A percentile compares a stretch with the other conserved stretches of the same genome.
phyloP scores from a whole-genome alignment of 352 stramenopile genomes.

The Globisporangium carolinianum region DNA sequence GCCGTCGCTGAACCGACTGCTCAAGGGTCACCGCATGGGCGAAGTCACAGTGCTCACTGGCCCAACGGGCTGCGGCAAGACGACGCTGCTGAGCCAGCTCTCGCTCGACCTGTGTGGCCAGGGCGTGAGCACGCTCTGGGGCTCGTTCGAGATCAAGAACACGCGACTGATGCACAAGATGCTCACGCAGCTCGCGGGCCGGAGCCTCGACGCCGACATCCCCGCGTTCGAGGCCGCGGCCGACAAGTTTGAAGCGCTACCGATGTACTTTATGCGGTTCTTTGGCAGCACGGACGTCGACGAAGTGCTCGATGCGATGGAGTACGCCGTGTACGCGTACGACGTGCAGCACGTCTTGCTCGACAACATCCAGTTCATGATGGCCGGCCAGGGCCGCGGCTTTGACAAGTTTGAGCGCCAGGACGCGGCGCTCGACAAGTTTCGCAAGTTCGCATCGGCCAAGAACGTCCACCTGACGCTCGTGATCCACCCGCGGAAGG shows the following conservation, averaged over 20 bases:
- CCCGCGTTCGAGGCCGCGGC: slow-evolving; percentile 72
- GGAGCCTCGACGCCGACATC: slow-evolving; percentile 59
- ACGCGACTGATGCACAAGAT: slow-evolving; percentile 97
- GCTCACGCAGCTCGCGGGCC: slow-evolving; percentile 91
- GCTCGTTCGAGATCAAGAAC: slow-evolving; percentile 99
- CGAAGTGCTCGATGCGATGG: slow-evolving; percentile 97
- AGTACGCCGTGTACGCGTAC: slow-evolving; percentile 97
- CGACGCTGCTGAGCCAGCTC: slow-evolving; percentile 90
- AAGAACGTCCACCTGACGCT: slow-evolving; percentile 98
- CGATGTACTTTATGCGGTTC: slow-evolving; percentile 98
- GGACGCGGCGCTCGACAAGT: slow-evolving; percentile 95
- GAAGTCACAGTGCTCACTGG: slow-evolving; percentile 99
- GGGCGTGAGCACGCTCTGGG: slow-evolving; percentile 97
- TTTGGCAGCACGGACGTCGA: slow-evolving; percentile 94
- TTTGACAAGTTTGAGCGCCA: slow-evolving; percentile 88
- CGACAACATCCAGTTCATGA: slow-evolving; percentile 99
- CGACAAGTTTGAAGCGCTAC: slow-evolving; percentile 92
- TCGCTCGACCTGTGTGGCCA: slow-evolving; percentile 89
- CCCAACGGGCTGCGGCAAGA: slow-evolving; percentile 94
- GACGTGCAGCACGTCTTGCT: slow-evolving; percentile 98
- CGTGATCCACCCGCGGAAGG: slow-evolving; percentile 98
- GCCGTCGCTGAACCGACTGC: slow-evolving; percentile 91
- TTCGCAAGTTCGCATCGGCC: slow-evolving; percentile 94
- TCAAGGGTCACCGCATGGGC: slow-evolving; percentile 96
- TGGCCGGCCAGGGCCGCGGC: slow-evolving; percentile 81